Percentiles rank a stretch among this genome's conserved stretches.
These are phyloP conservation scores for Arthrocladium fulminans DNA, from an alignment of 2,329 filamentous ascomycete genomes.

Conservation along the genomic window DNA sequence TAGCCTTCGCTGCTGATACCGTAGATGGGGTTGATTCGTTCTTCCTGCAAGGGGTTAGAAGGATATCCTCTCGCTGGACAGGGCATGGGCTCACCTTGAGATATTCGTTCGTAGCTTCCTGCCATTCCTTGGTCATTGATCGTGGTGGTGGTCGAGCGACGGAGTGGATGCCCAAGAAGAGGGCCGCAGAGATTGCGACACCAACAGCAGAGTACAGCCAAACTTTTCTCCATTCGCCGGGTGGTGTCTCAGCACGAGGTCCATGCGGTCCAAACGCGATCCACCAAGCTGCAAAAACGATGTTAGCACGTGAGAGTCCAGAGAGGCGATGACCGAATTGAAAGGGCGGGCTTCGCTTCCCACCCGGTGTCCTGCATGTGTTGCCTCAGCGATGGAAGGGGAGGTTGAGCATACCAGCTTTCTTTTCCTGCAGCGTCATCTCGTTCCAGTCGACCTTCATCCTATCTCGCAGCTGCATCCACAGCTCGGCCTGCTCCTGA, in stretches of 20 bases:
- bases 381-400: conserved; percentile 5
- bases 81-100: conserved; percentile 57
- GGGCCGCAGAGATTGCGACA: conserved; percentile 53
- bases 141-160: conserved; percentile 64
- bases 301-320: not conserved
- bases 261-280: conserved; percentile 97
- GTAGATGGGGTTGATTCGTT: conserved; percentile 79
- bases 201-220: conserved; percentile 63
- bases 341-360: not conserved
- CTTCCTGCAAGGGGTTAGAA: conserved; percentile 46
- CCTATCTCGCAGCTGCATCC: conserved; percentile 95
- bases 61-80: not conserved
- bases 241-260: conserved; percentile 71
- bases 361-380: no score
- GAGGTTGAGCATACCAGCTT: conserved; percentile 69
- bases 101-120: conserved; percentile 91
- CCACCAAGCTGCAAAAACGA: conserved; percentile 69
- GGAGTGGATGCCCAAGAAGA: conserved; percentile 65
- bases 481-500: conserved; percentile 97
- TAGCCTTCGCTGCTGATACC: conserved; percentile 74
- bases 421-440: conserved; percentile 94
- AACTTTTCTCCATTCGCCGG: conserved; percentile 76
- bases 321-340: no score
- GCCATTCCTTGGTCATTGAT: conserved; percentile 96
- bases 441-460: conserved; percentile 99